Evolutionary conservation across 192 early-diverging fungal species (phyloP).

Genomic region (Pilobolus umbonatus): DNA sequence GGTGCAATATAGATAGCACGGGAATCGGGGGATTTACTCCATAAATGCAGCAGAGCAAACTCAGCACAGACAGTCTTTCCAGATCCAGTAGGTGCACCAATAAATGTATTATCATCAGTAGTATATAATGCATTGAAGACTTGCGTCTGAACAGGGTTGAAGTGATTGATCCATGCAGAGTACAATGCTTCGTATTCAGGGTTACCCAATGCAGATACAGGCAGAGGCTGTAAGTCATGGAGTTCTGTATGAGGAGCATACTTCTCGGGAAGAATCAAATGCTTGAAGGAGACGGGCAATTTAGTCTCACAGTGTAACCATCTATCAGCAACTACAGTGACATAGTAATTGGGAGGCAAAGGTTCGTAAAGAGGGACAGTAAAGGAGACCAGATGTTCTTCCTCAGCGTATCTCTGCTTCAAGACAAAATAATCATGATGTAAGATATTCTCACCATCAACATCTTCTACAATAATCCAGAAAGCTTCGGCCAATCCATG

Average conservation of each 20-base stretch:
- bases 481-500: constrained; percentile 84
- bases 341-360: constrained; percentile 95
- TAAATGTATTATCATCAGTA: constrained; percentile 83
- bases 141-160: constrained; percentile 97
- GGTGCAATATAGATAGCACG: constrained; percentile 92
- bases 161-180: constrained; percentile 50
- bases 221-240: constrained; percentile 88
- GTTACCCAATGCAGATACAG: constrained; percentile 73
- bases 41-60: constrained; percentile 89
- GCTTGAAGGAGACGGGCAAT: constrained; percentile 88
- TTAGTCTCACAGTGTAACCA: constrained; percentile 94
- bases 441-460: constrained; percentile 83
- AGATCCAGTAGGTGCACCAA: constrained; percentile 89
- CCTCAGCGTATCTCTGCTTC: constrained; percentile 74
- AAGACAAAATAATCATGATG: constrained; percentile 91
- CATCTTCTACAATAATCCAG: constrained; percentile 95
- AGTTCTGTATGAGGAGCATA: constrained; percentile 93
- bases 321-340: constrained; percentile 86
- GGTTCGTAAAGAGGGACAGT: constrained; percentile 90
- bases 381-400: constrained; percentile 85
- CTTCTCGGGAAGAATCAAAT: constrained; percentile 88
- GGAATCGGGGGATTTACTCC: constrained; percentile 60
- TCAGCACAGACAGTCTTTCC: constrained; percentile 96
- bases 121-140: constrained; percentile 87
- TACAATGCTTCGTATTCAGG: constrained; percentile 70